A percentile compares a stretch with the other conserved stretches of the same genome.
These are phyloP conservation scores for Lenzites betulinus DNA, from an alignment of 768 basidiomycete species.

Conservation along the genomic window DNA sequence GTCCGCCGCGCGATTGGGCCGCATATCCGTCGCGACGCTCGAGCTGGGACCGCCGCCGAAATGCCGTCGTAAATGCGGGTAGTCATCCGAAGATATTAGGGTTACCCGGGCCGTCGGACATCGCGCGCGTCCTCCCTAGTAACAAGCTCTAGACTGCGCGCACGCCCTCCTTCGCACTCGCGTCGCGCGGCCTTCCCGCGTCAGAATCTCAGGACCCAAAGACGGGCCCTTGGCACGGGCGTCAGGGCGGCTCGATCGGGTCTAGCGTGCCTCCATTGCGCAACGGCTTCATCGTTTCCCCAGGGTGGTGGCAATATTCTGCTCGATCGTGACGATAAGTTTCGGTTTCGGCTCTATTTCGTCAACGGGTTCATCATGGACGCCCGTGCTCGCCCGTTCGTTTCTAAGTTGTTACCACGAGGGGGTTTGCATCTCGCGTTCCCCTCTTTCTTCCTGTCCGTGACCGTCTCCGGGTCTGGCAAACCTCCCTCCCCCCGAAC, in stretches of 20 bases:
- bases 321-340: constrained; percentile 25
- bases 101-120: constrained; percentile 17
- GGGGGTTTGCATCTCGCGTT: constrained; percentile 22
- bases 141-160: constrained; percentile 23
- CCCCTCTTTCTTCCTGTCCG: constrained; percentile 20
- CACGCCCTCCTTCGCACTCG: constrained; percentile 13
- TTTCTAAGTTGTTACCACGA: constrained; percentile 24
- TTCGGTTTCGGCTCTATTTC: constrained; percentile 30
- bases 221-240: constrained; percentile 21
- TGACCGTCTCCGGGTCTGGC: constrained; percentile 23
- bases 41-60: constrained; percentile 5
- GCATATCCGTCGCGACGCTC: constrained; percentile 7
- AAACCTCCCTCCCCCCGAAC: constrained; percentile 23
- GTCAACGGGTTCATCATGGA: constrained; percentile 25
- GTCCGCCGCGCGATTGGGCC: neutral
- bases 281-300: constrained; percentile 23
- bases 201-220: constrained; percentile 14
- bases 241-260: constrained; percentile 16
- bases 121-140: constrained; percentile 20
- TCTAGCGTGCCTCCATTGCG: constrained; percentile 18
- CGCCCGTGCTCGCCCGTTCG: constrained; percentile 26
- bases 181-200: constrained; percentile 13
- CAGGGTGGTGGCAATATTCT: constrained; percentile 20
- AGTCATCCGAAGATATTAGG: constrained; percentile 15
- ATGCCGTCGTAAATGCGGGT: constrained; percentile 15